Evolutionary conservation across 306 rosid species (phyloP).

Genomic region (Cicer arietinum): DNA sequence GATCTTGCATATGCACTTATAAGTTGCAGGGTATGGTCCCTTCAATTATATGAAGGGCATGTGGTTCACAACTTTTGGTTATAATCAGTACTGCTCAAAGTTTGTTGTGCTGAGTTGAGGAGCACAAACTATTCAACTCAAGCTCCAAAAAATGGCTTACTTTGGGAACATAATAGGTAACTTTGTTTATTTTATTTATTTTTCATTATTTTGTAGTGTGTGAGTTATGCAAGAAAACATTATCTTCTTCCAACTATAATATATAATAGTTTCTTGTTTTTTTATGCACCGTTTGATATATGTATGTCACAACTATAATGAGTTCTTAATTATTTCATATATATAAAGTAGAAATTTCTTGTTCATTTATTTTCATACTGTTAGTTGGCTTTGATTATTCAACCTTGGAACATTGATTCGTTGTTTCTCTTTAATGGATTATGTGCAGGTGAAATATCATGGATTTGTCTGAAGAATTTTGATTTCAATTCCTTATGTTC

Average conservation of each 20-base stretch:
- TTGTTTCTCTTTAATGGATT: slow-evolving; percentile 14
- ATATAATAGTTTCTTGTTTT: neutral
- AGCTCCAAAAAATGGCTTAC: slow-evolving; percentile 39
- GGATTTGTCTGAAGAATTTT: slow-evolving; percentile 53
- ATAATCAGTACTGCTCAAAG: too few species aligned
- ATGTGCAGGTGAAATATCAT: slow-evolving; percentile 50
- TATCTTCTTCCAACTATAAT: neutral
- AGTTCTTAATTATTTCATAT: too few species aligned
- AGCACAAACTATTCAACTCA: neutral
- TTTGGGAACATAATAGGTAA: slow-evolving; percentile 26
- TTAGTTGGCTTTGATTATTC: slow-evolving; percentile 26
- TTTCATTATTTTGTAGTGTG: neutral
- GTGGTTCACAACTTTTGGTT: too few species aligned
- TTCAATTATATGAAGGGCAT: too few species aligned
- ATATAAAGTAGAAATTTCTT: neutral
- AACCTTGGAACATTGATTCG: neutral
- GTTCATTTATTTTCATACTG: neutral
- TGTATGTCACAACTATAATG: neutral
- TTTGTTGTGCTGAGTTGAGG: neutral
- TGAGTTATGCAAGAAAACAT: too few species aligned
- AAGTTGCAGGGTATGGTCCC: too few species aligned
- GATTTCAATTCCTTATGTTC: slow-evolving; percentile 55
- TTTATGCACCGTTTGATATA: too few species aligned
- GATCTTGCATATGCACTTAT: too few species aligned
- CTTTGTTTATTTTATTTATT: neutral